These are phyloP conservation scores for Logfia minima DNA, from an alignment of 129 eudicot species.

Conservation along the genomic window DNA sequence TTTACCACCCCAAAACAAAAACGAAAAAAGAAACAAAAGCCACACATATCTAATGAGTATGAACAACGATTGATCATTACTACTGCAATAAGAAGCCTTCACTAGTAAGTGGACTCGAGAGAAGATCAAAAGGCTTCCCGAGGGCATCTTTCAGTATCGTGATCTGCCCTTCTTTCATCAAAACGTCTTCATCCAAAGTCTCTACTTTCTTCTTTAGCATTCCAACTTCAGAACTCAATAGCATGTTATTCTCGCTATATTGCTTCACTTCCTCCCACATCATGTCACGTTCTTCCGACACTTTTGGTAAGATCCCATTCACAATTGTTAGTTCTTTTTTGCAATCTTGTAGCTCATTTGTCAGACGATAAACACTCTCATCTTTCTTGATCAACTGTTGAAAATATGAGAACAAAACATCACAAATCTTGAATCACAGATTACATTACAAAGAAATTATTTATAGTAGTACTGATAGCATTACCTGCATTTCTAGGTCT, in stretches of 20 bases:
- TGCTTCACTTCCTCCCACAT: constrained; percentile 88
- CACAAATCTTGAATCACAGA: background rate
- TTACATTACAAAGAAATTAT: background rate
- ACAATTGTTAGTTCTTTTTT: constrained; percentile 54
- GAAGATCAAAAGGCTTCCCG: constrained; percentile 81
- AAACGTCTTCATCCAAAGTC: constrained; percentile 79
- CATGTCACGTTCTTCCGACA: constrained; percentile 78
- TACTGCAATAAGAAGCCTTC: constrained; percentile 46
- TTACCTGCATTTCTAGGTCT: constrained; percentile 88
- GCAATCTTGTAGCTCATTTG: constrained; percentile 70
- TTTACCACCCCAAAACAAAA: constrained; percentile 10
- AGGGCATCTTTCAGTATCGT: constrained; percentile 76
- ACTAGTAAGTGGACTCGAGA: constrained; percentile 46
- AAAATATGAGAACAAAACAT: background rate
- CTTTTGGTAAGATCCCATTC: constrained; percentile 76
- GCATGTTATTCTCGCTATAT: constrained; percentile 79
- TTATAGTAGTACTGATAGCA: background rate
- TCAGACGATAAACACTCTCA: constrained; percentile 68
- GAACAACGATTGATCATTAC: constrained; percentile 16
- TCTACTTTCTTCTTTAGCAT: constrained; percentile 73
- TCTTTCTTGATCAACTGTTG: constrained; percentile 76
- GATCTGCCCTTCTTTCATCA: constrained; percentile 90
- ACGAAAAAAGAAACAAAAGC: background rate
- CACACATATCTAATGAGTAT: constrained; percentile 29
- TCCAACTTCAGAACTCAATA: constrained; percentile 61